Percentiles rank a stretch among this genome's conserved stretches.
phyloP scores from a whole-genome alignment of 2,329 filamentous ascomycete species.

The Xylaria sp. region DNA sequence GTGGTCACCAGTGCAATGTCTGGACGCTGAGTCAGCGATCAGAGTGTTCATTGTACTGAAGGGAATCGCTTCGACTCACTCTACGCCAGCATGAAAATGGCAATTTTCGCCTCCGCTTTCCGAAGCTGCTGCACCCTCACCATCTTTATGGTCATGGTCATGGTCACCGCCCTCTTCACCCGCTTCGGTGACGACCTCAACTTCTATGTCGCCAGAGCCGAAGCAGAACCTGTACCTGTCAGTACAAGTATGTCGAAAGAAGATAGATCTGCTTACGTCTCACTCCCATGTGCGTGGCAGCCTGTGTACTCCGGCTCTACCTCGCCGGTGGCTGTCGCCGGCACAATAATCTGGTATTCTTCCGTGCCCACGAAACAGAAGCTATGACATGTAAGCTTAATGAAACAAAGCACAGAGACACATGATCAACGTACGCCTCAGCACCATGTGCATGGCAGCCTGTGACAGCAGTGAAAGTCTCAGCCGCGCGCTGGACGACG shows the following conservation, averaged over 20 bases:
- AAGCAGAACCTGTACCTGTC: neutral
- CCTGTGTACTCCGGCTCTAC: conserved; percentile 45
- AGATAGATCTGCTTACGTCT: conserved; percentile 49
- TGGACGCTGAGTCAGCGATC: neutral
- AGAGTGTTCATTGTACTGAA: neutral
- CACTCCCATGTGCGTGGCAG: conserved; percentile 57
- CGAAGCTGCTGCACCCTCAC: neutral
- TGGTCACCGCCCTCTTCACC: neutral
- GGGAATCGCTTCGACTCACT: neutral
- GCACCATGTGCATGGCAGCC: neutral
- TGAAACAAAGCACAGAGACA: neutral
- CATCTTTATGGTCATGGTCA: neutral
- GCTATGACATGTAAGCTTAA: neutral
- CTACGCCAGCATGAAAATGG: conserved; percentile 8
- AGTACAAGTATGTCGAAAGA: neutral
- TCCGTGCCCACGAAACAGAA: conserved; percentile 1
- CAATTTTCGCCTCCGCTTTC: neutral
- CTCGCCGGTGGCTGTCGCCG: conserved; percentile 37
- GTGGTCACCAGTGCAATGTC: neutral
- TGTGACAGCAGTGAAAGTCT: neutral
- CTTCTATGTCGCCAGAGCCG: neutral
- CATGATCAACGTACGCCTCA: neutral
- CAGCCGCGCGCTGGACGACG: neutral
- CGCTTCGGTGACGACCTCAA: conserved; percentile 1
- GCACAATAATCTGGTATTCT: conserved; percentile 41